Percentiles rank a stretch among this genome's conserved stretches.
phyloP scores from a whole-genome alignment of 768 basidiomycete genomes.

The Amanita molliuscula region DNA sequence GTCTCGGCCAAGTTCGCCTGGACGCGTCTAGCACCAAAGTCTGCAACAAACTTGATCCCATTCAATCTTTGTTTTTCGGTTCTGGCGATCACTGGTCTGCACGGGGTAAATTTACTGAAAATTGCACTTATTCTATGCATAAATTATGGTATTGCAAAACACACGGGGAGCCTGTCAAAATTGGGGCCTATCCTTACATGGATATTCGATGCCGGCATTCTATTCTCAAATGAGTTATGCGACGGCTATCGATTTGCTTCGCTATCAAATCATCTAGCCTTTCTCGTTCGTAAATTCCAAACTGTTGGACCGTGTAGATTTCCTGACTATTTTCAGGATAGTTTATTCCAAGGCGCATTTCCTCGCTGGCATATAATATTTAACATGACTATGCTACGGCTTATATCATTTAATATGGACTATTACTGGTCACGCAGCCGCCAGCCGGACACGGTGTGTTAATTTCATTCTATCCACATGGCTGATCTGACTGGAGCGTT shows the following conservation, averaged over 20 bases:
- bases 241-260: slow-evolving; percentile 62
- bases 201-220: slow-evolving; percentile 61
- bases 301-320: not conserved
- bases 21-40: slow-evolving; percentile 18
- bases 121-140: slow-evolving; percentile 56
- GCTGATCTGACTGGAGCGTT: slow-evolving; percentile 7
- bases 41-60: slow-evolving; percentile 26
- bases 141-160: slow-evolving; percentile 60
- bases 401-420: slow-evolving; percentile 91
- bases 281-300: slow-evolving; percentile 42
- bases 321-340: slow-evolving; percentile 29
- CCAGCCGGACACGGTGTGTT: slow-evolving; percentile 8
- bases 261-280: slow-evolving; percentile 42
- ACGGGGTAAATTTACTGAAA: slow-evolving; percentile 76
- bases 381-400: slow-evolving; percentile 92
- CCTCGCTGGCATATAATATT: slow-evolving; percentile 91
- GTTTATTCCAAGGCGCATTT: slow-evolving; percentile 61
- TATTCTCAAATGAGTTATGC: slow-evolving; percentile 71
- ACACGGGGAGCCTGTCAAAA: slow-evolving; percentile 22
- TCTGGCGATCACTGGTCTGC: slow-evolving; percentile 59
- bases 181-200: slow-evolving; percentile 53
- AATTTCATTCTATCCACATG: not conserved
- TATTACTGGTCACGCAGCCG: slow-evolving; percentile 72
- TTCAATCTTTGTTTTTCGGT: slow-evolving; percentile 55
- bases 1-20: slow-evolving; percentile 46